Base-by-base conservation (phyloP, 345 rosid species). In the Psidium guajava region DNA sequence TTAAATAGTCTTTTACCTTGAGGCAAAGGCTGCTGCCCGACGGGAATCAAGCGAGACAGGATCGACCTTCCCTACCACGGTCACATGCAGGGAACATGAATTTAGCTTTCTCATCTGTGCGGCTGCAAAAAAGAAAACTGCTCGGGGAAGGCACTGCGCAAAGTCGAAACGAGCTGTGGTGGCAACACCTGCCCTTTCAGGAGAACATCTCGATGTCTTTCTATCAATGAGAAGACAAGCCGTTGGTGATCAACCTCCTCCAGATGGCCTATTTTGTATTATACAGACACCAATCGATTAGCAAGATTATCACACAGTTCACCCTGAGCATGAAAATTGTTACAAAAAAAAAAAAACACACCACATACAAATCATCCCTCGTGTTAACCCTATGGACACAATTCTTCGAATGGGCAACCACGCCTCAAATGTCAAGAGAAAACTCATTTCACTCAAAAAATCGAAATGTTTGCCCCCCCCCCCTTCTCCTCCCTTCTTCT, bases 71-170 rank as follows among this genome's bases (percentile, higher is more conserved):
- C n/a, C 54, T 69, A 4, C 47, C 22, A 21, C 13, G 0, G 21
- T 69, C 22, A 10, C 21, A 21, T 4, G 80, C 47, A 36, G 47
- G 18, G 7, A 18, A 69, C 1, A 6, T 36, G 20, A 0, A 69
- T 28, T 64, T 15, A 64, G 13, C 42, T 36, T 36, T 49, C n/a
- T 81, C 74, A 81, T 58, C 82, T 57, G 49, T 87, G 87, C 69
- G 87, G 84, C 52, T 80, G 88, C 90, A 92, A 92, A 89, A 90
- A 89, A 20, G 75, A 36, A 47, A 61, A 57, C 58, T 51, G 84
- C 73, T 86, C 90, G 2, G 97, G 96, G 84, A 90, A 95, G 75
- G 92, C 89, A 77, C 84, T 54, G 75, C 84, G 54, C 89, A 96
- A 94, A 58, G 82, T 88, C 20, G 92, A 86, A 83, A 92, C 69